Percentiles rank a stretch among this genome's conserved stretches.
Evolutionary conservation across 73 alveolate genomes (phyloP).

Genomic region (Paramecium sexaurelia): DNA sequence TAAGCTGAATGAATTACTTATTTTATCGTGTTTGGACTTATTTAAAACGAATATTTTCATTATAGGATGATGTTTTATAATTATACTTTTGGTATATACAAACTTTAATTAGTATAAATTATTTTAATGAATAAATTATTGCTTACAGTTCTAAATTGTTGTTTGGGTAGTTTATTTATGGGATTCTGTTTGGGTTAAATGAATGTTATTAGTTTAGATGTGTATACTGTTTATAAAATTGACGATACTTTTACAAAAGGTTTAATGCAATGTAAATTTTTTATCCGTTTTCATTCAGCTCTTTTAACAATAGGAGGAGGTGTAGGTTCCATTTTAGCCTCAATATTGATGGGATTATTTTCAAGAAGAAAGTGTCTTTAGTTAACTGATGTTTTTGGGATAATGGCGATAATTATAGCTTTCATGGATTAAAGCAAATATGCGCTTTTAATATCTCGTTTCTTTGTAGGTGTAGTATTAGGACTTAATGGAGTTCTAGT

Average conservation of each 20-base stretch:
- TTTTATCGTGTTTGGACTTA: no score
- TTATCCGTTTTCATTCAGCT: background rate
- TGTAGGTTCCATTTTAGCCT: background rate
- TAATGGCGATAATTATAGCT: background rate
- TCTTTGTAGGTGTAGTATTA: background rate
- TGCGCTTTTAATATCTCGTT: background rate
- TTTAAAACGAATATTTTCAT: conserved; percentile 69
- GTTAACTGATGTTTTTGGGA: background rate
- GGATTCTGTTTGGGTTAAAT: conserved; percentile 33
- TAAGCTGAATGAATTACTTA: no score
- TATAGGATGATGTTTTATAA: conserved; percentile 63
- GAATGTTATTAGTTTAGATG: background rate
- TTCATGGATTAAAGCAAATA: background rate
- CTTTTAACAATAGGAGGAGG: conserved; percentile 39
- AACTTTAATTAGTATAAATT: background rate
- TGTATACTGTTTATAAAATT: background rate
- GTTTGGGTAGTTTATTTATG: conserved; percentile 32
- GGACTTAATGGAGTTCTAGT: conserved; percentile 40
- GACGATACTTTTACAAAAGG: conserved; percentile 17
- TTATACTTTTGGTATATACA: conserved; percentile 63
- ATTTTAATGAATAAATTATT: conserved; percentile 13
- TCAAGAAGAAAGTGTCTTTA: conserved; percentile 13
- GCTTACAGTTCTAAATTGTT: conserved; percentile 1
- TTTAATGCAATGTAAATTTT: background rate
- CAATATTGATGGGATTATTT: background rate